phyloP scores from a whole-genome alignment of 805 yeast species.

The Metschnikowia noctiluminum region DNA sequence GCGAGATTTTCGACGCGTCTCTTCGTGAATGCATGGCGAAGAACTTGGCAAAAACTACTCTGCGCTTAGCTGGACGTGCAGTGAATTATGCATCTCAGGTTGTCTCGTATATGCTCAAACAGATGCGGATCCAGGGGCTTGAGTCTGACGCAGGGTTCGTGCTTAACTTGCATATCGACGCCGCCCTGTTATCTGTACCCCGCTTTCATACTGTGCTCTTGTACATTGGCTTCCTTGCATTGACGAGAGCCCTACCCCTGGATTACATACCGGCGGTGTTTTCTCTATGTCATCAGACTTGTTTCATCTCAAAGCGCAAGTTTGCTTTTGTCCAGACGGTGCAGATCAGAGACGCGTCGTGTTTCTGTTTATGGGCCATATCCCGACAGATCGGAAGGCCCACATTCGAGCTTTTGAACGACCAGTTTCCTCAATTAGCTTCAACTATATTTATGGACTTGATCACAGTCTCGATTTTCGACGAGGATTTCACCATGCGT shows the following conservation, averaged over 20 bases:
- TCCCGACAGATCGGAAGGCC: conserved; percentile 36
- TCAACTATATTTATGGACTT: conserved; percentile 32
- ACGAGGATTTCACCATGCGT: conserved; percentile 68
- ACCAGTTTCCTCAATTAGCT: conserved; percentile 16
- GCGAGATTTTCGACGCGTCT: conserved; percentile 46
- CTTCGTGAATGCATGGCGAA: conserved; percentile 68
- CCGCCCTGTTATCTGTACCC: conserved; percentile 36
- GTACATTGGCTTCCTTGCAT: conserved; percentile 45
- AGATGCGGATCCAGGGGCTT: conserved; percentile 22
- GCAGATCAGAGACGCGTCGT: conserved; percentile 79
- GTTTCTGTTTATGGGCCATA: conserved; percentile 81
- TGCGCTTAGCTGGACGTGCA: conserved; percentile 31
- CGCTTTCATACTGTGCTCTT: conserved; percentile 59
- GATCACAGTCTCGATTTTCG: conserved; percentile 58
- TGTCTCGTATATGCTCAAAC: conserved; percentile 28
- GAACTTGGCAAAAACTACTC: conserved; percentile 50
- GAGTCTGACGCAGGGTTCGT: neutral
- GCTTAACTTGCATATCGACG: conserved; percentile 18
- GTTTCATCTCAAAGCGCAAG: conserved; percentile 57
- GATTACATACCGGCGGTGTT: conserved; percentile 23
- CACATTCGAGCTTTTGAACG: conserved; percentile 16
- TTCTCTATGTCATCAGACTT: conserved; percentile 40
- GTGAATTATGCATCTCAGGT: conserved; percentile 44
- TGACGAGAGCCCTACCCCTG: conserved; percentile 27
- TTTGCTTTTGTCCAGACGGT: conserved; percentile 54